Base-by-base conservation (phyloP, 305 asterid genomes). In the Fraxinus sp. region DNA sequence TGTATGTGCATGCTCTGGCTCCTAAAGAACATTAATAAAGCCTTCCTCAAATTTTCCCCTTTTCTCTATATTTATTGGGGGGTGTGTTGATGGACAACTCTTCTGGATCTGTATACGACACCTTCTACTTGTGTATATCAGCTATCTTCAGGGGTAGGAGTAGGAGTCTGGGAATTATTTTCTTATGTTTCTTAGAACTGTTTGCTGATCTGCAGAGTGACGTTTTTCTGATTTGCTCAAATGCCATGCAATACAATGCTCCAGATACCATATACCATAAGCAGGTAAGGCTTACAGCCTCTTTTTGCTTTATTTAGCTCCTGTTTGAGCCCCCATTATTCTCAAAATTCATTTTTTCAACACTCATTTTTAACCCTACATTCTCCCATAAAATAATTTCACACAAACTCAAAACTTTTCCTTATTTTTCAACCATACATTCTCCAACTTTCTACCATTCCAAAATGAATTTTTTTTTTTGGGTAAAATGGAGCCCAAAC, bases 181-280 rank as follows among this genome's bases (percentile, higher is more conserved):
- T 55, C 14, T 71, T 62, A 49, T 41, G 26, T 82, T 22, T 55
- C 80, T 74, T 35, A 33, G 73, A 32, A 26, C 64, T 39, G 1
- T 81, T 82, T 82, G 71, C 71, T 85, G 73, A 57, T 74, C 20
- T 87, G 87, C 97, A 96, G 99, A 88, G 92, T 85, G 98, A 97
- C 85, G 85, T 97, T 78, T 92, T 86, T 85, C 94, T 93, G 83
- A 92, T 97, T 85, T 94, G 98, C 84, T 89, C 97, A 68, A 97
- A 97, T 11, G 98, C 99, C 68, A 97, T 97, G 99, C 94, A 90
- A 85, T 97, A 97, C 87, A 97, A 97, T 91, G 90, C 95, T 41
- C 91, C 98, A 0, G 97, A 93, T 86, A 94, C 99, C 66, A 77
- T 97, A 87, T 97, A 95, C 85, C 43, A 94, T 86, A 94, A 92